phyloP scores from a whole-genome alignment of 1,284 basidiomycete genomes.

The Leccinum holopus region DNA sequence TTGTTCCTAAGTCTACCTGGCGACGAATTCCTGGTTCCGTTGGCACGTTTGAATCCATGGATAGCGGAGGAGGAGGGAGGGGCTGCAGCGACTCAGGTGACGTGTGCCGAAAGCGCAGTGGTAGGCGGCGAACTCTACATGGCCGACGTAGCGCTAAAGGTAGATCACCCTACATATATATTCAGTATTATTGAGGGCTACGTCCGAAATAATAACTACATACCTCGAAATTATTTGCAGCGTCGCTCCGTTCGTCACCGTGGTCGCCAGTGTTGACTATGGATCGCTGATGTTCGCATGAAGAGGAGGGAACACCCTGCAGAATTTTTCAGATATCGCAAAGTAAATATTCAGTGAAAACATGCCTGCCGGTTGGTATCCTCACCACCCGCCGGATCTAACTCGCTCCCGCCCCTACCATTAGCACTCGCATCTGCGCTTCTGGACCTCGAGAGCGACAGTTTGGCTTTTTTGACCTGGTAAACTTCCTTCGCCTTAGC shows the following conservation, averaged over 20 bases:
- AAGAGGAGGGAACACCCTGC: background rate
- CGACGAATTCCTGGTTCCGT: background rate
- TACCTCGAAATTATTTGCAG: background rate
- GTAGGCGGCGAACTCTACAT: background rate
- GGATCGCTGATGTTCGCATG: background rate
- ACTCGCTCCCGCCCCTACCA: background rate
- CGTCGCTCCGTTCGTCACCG: background rate
- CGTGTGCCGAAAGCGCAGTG: background rate
- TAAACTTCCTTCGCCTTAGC: background rate
- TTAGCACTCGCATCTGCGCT: background rate
- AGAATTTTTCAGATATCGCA: background rate
- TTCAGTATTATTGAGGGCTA: background rate
- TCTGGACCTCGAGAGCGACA: background rate
- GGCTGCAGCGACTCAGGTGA: background rate
- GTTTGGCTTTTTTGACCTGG: background rate
- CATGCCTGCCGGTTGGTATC: background rate
- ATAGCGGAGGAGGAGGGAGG: background rate
- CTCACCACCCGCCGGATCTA: background rate
- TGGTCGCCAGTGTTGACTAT: background rate
- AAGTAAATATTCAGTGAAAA: background rate
- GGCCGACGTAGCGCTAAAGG: background rate
- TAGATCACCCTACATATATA: background rate
- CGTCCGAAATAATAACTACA: background rate
- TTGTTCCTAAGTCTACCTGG: background rate
- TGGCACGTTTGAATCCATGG: background rate